phyloP scores from a whole-genome alignment of 331 rosid genomes.

The Quercus lobata region DNA sequence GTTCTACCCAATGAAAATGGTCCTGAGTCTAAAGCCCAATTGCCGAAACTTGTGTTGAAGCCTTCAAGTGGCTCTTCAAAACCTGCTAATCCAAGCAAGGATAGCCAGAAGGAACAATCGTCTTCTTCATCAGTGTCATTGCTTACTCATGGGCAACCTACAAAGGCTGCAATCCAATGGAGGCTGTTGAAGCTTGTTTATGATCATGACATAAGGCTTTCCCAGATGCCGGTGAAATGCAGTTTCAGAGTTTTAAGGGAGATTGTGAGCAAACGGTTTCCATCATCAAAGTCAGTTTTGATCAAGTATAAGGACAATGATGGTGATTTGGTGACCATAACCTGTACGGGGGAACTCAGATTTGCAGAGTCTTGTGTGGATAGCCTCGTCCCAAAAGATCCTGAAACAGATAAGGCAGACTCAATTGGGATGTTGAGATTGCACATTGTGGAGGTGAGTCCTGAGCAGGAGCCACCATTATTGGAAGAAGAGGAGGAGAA shows the following conservation, averaged over 20 bases:
- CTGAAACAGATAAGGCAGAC: slow-evolving; percentile 48
- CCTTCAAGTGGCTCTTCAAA: slow-evolving; percentile 55
- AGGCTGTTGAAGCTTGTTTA: slow-evolving; percentile 92
- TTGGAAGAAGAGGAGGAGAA: slow-evolving; percentile 92
- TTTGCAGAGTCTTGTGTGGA: slow-evolving; percentile 79
- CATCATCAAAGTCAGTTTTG: slow-evolving; percentile 80
- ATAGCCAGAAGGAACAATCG: slow-evolving; percentile 38
- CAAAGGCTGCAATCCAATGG: slow-evolving; percentile 39
- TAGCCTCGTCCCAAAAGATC: slow-evolving; percentile 43
- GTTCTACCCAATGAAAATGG: slow-evolving; percentile 53
- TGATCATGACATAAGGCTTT: slow-evolving; percentile 95
- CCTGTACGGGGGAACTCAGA: slow-evolving; percentile 78
- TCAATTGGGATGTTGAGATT: slow-evolving; percentile 70
- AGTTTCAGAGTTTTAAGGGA: slow-evolving; percentile 73
- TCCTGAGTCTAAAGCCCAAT: slow-evolving; percentile 47
- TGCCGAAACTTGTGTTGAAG: slow-evolving; percentile 62
- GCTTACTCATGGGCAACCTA: slow-evolving; percentile 18
- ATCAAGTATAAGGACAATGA: slow-evolving; percentile 87
- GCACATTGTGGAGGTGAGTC: slow-evolving; percentile 84
- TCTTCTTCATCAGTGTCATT: slow-evolving; percentile 26
- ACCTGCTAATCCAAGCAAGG: slow-evolving; percentile 26
- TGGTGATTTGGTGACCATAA: slow-evolving; percentile 95
- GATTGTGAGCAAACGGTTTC: slow-evolving; percentile 71
- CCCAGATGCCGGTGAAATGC: slow-evolving; percentile 84
- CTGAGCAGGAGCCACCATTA: slow-evolving; percentile 89